These are phyloP conservation scores for Eragrostis tef DNA, from an alignment of 202 grass and related monocot species.

Conservation along the genomic window DNA sequence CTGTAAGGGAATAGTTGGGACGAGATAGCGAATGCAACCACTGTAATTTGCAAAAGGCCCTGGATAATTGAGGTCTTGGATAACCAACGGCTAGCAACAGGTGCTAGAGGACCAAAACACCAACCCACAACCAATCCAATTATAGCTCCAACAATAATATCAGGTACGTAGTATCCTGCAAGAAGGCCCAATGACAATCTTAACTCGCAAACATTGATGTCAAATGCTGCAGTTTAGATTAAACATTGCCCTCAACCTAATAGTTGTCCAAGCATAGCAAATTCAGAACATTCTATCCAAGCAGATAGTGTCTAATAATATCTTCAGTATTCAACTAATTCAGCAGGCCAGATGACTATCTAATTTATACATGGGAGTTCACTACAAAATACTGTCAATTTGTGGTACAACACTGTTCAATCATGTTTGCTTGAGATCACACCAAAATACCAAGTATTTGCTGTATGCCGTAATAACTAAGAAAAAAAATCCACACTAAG, in stretches of 20 bases:
- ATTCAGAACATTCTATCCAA: slow-evolving; percentile 13
- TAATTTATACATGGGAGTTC: not conserved
- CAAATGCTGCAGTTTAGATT: not conserved
- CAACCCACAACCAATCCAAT: slow-evolving; percentile 84
- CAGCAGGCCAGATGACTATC: not conserved
- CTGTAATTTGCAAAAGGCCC: slow-evolving; percentile 72
- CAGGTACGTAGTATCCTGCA: slow-evolving; percentile 91
- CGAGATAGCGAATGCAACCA: slow-evolving; percentile 78
- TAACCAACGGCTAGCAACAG: slow-evolving; percentile 75
- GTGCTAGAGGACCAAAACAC: slow-evolving; percentile 79
- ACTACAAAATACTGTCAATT: not conserved
- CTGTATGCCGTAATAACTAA: not conserved
- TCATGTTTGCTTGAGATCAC: not conserved
- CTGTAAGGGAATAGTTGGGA: slow-evolving; percentile 98
- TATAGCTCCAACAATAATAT: slow-evolving; percentile 73
- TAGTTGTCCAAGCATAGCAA: slow-evolving; percentile 11
- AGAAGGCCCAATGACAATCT: slow-evolving; percentile 34
- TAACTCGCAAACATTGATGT: slow-evolving; percentile 26
- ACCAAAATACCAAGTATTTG: not conserved
- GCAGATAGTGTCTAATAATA: not conserved
- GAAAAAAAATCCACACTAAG: not conserved
- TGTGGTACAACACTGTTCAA: not conserved
- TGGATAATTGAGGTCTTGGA: slow-evolving; percentile 70
- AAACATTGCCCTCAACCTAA: not conserved
- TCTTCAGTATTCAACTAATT: slow-evolving; percentile 8